Evolutionary conservation across 2,329 filamentous ascomycete genomes (phyloP).

Genomic region (Sarocladium strictum): DNA sequence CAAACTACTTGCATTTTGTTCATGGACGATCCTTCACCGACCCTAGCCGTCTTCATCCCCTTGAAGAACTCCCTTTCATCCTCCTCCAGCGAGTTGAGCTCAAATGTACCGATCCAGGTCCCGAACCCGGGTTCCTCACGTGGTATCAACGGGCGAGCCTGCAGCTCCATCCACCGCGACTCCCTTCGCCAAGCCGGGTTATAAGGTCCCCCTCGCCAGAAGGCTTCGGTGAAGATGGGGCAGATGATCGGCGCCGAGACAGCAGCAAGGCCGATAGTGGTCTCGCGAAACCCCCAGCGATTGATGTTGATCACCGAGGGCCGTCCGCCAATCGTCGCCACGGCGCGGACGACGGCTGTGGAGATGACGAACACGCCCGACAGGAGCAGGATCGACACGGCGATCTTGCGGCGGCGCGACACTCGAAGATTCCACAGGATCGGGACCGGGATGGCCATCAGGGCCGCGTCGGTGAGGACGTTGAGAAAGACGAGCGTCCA

Average conservation of each 20-base stretch:
- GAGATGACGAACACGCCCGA: slow-evolving; percentile 22
- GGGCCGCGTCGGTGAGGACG: slow-evolving; percentile 18
- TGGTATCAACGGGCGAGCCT: not conserved
- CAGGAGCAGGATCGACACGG: slow-evolving; percentile 18
- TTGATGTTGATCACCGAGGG: slow-evolving; percentile 20
- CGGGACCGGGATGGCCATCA: slow-evolving; percentile 20
- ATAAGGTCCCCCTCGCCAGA: not conserved
- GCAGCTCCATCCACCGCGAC: not conserved
- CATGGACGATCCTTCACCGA: too few species aligned
- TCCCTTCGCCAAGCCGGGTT: not conserved
- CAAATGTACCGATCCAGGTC: not conserved
- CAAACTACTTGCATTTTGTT: not conserved
- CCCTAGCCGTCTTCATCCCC: not conserved
- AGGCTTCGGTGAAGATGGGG: not conserved
- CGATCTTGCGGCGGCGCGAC: slow-evolving; percentile 38
- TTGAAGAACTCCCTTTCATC: slow-evolving; percentile 3
- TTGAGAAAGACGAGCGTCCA: slow-evolving; percentile 18
- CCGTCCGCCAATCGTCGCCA: slow-evolving; percentile 15
- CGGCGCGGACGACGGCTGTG: slow-evolving; percentile 18
- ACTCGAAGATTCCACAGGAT: slow-evolving; percentile 39
- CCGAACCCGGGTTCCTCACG: not conserved
- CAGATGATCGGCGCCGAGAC: slow-evolving; percentile 15
- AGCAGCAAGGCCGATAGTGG: slow-evolving; percentile 31
- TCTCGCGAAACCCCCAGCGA: slow-evolving; percentile 22
- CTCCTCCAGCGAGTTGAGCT: not conserved